Evolutionary conservation across 1,284 basidiomycete genomes (phyloP).

Genomic region (Malassezia obtusa): DNA sequence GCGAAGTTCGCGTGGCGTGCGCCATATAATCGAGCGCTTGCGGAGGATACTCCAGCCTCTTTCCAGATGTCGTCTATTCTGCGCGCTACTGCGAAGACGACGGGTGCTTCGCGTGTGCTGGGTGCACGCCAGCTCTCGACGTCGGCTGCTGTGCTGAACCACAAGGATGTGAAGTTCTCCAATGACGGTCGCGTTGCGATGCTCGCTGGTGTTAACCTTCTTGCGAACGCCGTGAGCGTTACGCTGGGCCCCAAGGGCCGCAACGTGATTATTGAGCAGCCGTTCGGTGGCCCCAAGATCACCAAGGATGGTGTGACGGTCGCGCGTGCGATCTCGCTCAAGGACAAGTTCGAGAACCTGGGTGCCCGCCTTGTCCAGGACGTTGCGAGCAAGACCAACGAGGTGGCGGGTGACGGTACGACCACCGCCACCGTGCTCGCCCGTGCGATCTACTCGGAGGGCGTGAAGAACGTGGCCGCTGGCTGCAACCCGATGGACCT

Average conservation of each 20-base stretch:
- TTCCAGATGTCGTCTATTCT: constrained; percentile 29
- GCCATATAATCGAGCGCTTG: not conserved
- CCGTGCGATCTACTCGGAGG: constrained; percentile 92
- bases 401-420: constrained; percentile 93
- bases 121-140: constrained; percentile 29
- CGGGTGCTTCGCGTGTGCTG: constrained; percentile 26
- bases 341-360: constrained; percentile 97
- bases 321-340: constrained; percentile 82
- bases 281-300: constrained; percentile 93
- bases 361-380: constrained; percentile 95
- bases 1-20: not conserved
- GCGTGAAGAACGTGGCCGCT: constrained; percentile 97
- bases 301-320: constrained; percentile 99
- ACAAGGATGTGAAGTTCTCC: constrained; percentile 95
- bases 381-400: constrained; percentile 92
- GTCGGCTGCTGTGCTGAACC: constrained; percentile 25
- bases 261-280: constrained; percentile 98
- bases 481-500: constrained; percentile 99
- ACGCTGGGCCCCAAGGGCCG: constrained; percentile 96
- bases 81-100: constrained; percentile 25
- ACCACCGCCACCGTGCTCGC: constrained; percentile 96
- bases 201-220: constrained; percentile 86
- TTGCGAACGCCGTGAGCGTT: constrained; percentile 66
- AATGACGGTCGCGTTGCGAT: constrained; percentile 89
- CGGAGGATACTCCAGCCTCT: not conserved